Conservation (phyloP, 1,284 basidiomycete genomes). For the Lignosus rhinocerotis region DNA sequence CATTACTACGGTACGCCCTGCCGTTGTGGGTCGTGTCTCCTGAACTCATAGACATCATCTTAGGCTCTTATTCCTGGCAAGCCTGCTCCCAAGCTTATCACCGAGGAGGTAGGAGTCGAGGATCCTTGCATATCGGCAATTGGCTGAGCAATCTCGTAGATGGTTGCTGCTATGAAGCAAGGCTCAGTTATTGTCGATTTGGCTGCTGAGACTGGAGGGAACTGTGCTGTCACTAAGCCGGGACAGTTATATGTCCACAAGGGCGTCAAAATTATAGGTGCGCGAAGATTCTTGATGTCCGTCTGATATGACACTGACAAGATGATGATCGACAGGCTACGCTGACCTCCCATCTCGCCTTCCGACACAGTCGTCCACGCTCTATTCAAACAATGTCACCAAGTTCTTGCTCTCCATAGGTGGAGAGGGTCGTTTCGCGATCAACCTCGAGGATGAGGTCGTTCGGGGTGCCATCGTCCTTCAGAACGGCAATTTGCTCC, state of each 20-base stretch:
- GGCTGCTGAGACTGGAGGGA: constrained; percentile 83
- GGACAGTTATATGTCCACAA: constrained; percentile 67
- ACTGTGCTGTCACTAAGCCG: constrained; percentile 78
- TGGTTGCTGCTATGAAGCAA: constrained; percentile 86
- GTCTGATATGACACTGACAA: constrained; percentile 64
- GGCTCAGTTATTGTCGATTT: constrained; percentile 85
- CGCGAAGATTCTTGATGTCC: constrained; percentile 2
- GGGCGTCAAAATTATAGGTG: constrained; percentile 80
- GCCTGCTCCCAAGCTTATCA: constrained; percentile 82
- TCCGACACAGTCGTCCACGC: constrained; percentile 82
- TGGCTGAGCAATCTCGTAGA: constrained; percentile 37
- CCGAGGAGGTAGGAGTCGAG: constrained; percentile 50
- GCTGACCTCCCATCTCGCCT: constrained; percentile 82
- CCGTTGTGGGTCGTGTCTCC: background rate
- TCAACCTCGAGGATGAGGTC: constrained; percentile 82
- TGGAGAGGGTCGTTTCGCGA: constrained; percentile 56
- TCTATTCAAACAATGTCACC: constrained; percentile 88
- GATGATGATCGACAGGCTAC: constrained; percentile 54
- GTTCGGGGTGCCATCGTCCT: constrained; percentile 77
- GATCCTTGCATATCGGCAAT: background rate
- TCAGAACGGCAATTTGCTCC: constrained; percentile 66
- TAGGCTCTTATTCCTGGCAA: constrained; percentile 81
- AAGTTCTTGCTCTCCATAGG: constrained; percentile 81
- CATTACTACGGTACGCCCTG: constrained; percentile 65
- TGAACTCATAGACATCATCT: background rate